These are phyloP conservation scores for Phaeosphaeriaceae sp. DNA, from an alignment of 2,329 filamentous ascomycete genomes.

Conservation along the genomic window DNA sequence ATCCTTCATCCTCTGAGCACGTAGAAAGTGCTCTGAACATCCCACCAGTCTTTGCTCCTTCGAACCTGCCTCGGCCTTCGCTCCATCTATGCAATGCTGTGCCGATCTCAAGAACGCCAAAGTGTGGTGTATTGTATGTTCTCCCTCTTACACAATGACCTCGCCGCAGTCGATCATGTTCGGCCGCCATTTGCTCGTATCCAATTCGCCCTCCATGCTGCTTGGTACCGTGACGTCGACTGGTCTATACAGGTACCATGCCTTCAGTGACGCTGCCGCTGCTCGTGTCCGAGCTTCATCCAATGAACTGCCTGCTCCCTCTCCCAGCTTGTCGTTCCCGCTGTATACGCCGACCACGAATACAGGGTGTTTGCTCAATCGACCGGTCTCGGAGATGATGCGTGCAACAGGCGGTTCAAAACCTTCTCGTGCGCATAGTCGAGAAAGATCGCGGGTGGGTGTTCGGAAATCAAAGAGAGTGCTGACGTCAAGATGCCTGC, in stretches of 20 bases:
- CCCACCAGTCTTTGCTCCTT: neutral
- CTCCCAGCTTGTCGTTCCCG: constrained; percentile 88
- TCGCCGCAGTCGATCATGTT: constrained; percentile 66
- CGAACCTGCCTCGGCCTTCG: neutral
- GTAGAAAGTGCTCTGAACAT: neutral
- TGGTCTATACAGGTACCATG: constrained; percentile 96
- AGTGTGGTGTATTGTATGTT: constrained; percentile 18
- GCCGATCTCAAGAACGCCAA: constrained; percentile 18
- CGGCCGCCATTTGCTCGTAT: constrained; percentile 58
- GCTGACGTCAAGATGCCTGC: constrained; percentile 77
- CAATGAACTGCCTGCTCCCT: constrained; percentile 82
- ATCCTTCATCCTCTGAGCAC: neutral
- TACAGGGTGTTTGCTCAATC: constrained; percentile 83
- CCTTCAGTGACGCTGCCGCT: constrained; percentile 84
- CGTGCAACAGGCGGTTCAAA: constrained; percentile 89
- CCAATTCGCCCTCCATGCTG: constrained; percentile 51
- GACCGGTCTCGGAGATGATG: constrained; percentile 89
- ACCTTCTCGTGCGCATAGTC: constrained; percentile 85
- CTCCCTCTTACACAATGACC: constrained; percentile 54
- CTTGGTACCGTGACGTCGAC: constrained; percentile 61
- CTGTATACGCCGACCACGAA: constrained; percentile 95
- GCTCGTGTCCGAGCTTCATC: constrained; percentile 80
- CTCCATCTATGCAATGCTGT: neutral
- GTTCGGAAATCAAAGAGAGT: constrained; percentile 83
- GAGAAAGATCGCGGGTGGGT: constrained; percentile 82